Evolutionary conservation across 129 eudicot species (phyloP).

Genomic region (Logfia minima): DNA sequence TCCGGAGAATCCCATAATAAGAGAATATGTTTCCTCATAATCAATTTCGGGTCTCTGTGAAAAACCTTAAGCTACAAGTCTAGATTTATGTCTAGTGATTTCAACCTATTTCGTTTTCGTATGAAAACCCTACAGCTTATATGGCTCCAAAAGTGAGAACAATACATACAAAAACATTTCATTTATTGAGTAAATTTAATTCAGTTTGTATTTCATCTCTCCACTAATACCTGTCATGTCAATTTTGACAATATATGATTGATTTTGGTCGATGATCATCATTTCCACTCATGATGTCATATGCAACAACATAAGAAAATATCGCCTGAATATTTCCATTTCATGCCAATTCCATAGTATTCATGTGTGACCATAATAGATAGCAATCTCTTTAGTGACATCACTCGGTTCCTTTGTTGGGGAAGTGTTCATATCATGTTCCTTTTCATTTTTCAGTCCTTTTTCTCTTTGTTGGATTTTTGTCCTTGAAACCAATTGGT

Average conservation of each 20-base stretch:
- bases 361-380: background rate
- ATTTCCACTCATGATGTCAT: too few relatives aligned
- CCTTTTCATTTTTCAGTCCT: background rate
- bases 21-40: too few relatives aligned
- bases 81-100: too few relatives aligned
- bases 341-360: too few relatives aligned
- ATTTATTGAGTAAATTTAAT: too few relatives aligned
- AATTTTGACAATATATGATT: too few relatives aligned
- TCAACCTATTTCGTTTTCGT: background rate
- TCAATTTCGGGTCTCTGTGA: too few relatives aligned
- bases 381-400: background rate
- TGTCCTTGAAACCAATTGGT: background rate
- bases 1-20: too few relatives aligned
- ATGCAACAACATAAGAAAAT: background rate
- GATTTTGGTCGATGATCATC: too few relatives aligned
- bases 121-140: background rate
- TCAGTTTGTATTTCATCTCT: background rate
- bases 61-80: too few relatives aligned
- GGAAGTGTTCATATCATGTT: background rate
- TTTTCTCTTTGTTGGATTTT: background rate
- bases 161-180: background rate
- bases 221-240: too few relatives aligned
- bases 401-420: background rate
- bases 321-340: background rate
- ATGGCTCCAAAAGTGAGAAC: background rate